phyloP scores from a whole-genome alignment of 495 filamentous ascomycete species.

The Podospora didyma region DNA sequence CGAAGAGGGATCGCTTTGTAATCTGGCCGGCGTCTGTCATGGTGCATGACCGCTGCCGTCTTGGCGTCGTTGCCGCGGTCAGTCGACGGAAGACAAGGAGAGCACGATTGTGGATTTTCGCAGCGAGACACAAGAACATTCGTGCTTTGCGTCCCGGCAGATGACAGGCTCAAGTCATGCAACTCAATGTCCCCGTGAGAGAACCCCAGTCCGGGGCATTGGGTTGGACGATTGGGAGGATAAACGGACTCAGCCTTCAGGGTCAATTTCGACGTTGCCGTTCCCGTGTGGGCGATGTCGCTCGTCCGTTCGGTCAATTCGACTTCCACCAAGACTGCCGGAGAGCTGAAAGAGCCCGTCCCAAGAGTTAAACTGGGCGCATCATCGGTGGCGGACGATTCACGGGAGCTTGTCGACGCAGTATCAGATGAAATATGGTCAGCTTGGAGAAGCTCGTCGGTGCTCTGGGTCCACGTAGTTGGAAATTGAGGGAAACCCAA shows the following conservation, averaged over 20 bases:
- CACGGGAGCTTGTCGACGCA: background rate
- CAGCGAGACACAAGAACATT: background rate
- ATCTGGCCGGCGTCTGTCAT: background rate
- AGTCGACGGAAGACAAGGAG: too few relatives aligned
- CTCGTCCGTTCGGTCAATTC: background rate
- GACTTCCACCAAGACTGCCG: background rate
- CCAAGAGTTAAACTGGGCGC: background rate
- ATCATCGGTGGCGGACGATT: background rate
- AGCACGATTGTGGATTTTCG: too few relatives aligned
- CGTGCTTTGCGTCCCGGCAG: background rate
- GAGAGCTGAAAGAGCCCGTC: background rate
- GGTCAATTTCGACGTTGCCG: background rate
- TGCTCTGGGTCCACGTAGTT: background rate
- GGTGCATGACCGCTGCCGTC: background rate
- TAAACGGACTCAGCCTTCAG: background rate
- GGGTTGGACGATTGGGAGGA: background rate
- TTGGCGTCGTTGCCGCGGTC: background rate
- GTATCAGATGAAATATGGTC: background rate
- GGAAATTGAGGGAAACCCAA: background rate
- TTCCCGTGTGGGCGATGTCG: too few relatives aligned
- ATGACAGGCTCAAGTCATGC: background rate
- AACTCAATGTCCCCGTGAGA: background rate
- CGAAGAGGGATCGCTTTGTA: conserved; percentile 3
- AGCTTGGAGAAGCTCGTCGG: background rate
- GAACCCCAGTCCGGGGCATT: background rate